A percentile compares a stretch with the other conserved stretches of the same genome.
These are phyloP conservation scores for Chalciporus sphaerocephalus DNA, from an alignment of 768 basidiomycete genomes.

Conservation along the genomic window DNA sequence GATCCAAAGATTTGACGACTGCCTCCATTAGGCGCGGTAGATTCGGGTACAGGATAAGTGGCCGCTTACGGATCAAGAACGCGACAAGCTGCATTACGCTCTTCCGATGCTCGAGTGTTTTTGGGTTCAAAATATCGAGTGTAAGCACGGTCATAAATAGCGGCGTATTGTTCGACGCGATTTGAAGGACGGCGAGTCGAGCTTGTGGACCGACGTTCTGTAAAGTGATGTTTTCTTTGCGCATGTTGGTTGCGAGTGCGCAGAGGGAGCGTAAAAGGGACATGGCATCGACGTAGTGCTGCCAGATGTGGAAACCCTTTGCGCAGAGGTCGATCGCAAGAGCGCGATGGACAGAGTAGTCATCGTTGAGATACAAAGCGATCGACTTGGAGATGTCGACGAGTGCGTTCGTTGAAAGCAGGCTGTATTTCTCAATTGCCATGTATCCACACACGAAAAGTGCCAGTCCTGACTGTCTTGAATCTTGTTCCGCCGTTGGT, in stretches of 20 bases:
- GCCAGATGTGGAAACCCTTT: conserved; percentile 91
- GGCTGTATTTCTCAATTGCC: conserved; percentile 72
- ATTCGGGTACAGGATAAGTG: conserved; percentile 77
- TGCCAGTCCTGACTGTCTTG: conserved; percentile 57
- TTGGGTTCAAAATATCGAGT: conserved; percentile 80
- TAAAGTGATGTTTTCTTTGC: conserved; percentile 63
- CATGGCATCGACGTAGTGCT: conserved; percentile 88
- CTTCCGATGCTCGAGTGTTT: conserved; percentile 71
- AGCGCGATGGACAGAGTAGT: conserved; percentile 57
- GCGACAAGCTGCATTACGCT: conserved; percentile 91
- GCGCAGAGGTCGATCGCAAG: conserved; percentile 88
- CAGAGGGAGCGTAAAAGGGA: conserved; percentile 83
- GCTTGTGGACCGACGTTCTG: conserved; percentile 77
- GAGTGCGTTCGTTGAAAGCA: conserved; percentile 71
- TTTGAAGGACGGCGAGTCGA: conserved; percentile 75
- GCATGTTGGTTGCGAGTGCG: conserved; percentile 64
- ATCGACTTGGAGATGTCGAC: conserved; percentile 85
- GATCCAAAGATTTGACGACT: conserved; percentile 94
- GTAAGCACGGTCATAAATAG: conserved; percentile 93
- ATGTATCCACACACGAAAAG: conserved; percentile 81
- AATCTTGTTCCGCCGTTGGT: conserved; percentile 56
- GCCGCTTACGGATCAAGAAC: conserved; percentile 91
- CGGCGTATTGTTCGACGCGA: conserved; percentile 77
- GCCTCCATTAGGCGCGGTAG: conserved; percentile 87
- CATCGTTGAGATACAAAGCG: conserved; percentile 69